Evolutionary conservation across 2,329 filamentous ascomycete species (phyloP).

Genomic region (Samsoniella hepiali): DNA sequence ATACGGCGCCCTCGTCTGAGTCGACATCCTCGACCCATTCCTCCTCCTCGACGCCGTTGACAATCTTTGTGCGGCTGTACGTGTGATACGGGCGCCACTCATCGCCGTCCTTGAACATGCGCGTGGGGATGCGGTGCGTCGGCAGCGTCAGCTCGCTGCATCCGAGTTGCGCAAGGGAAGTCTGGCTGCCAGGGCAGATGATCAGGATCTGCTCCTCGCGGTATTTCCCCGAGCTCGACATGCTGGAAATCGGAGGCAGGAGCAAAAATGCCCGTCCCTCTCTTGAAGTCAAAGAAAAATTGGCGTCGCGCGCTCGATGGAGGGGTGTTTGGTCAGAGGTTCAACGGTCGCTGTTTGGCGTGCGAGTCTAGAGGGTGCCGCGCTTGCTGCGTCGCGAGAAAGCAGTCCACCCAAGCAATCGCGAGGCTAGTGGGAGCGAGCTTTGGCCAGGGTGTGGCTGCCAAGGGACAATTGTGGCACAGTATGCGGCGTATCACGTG

Average conservation of each 20-base stretch:
- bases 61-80: conserved; percentile 58
- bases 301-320: background rate
- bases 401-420: conserved; percentile 2
- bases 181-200: conserved; percentile 81
- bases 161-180: conserved; percentile 86
- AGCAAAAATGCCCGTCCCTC: background rate
- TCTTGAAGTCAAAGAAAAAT: background rate
- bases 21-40: conserved; percentile 87
- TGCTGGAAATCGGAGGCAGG: conserved; percentile 29
- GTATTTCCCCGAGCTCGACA: conserved; percentile 59
- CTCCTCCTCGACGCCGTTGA: conserved; percentile 51
- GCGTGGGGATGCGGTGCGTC: conserved; percentile 79
- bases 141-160: conserved; percentile 89
- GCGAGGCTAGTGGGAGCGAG: conserved; percentile 11
- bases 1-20: conserved; percentile 84
- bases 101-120: conserved; percentile 89
- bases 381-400: conserved; percentile 16
- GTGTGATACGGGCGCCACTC: conserved; percentile 76
- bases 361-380: conserved; percentile 1
- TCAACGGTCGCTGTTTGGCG: conserved; percentile 10
- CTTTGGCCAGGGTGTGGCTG: conserved; percentile 10
- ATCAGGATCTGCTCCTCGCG: conserved; percentile 64
- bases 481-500: background rate
- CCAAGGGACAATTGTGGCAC: conserved; percentile 2
- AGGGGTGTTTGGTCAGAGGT: background rate